Conservation (phyloP, 805 yeast species). For the Pichia nakasei region DNA sequence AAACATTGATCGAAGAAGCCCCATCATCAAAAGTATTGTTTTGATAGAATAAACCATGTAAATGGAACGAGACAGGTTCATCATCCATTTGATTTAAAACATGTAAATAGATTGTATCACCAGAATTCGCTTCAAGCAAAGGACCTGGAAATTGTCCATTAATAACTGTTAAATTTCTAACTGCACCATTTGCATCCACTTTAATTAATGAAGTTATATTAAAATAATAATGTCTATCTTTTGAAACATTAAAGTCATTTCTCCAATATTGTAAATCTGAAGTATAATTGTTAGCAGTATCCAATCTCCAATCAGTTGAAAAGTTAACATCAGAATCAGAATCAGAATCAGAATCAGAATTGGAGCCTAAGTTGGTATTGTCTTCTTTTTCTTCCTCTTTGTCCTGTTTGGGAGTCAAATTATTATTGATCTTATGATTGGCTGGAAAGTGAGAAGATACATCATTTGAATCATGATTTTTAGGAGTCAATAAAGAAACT, state of each 20-base stretch:
- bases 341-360: background rate
- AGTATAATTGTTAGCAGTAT: constrained; percentile 11
- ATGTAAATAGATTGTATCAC: constrained; percentile 15
- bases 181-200: constrained; percentile 7
- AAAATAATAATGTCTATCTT: constrained; percentile 13
- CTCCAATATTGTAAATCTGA: constrained; percentile 10
- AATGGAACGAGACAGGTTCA: constrained; percentile 17
- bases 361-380: no score
- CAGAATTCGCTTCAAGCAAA: constrained; percentile 15
- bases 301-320: constrained; percentile 9
- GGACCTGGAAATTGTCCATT: constrained; percentile 20
- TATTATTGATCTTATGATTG: no score
- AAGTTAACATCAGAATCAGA: background rate
- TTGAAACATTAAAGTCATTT: constrained; percentile 4
- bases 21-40: constrained; percentile 19
- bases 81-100: constrained; percentile 10
- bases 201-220: constrained; percentile 5
- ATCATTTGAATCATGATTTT: no score
- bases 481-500: no score
- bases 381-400: no score
- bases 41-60: constrained; percentile 17
- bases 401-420: no score
- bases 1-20: constrained; percentile 15
- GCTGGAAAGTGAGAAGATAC: no score
- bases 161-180: constrained; percentile 14